Base-by-base conservation (phyloP, 1,284 basidiomycete species). In the Malassezia vespertilionis region DNA sequence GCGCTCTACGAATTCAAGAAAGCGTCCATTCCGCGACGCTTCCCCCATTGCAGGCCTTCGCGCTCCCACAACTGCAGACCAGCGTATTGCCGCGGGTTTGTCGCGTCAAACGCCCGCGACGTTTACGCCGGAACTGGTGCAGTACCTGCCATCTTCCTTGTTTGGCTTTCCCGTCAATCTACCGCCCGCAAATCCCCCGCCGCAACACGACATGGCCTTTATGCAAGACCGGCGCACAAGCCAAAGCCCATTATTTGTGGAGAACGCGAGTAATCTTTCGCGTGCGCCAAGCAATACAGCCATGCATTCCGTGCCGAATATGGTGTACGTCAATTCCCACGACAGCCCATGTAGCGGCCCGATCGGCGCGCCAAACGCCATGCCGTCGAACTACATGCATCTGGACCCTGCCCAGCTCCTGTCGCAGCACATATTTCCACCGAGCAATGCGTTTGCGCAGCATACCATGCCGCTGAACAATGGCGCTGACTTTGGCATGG, bases 41-140 rank as follows among this genome's bases (percentile, higher is more conserved):
- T 63, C 65, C 21, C 63, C 66, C 0, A 62, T 59, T 18, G 46
- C 64, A 17, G 52, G 46, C 5, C 37, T 61, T 11, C 54, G 53
- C 26, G 53, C 61, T 15, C 62, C 63, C 2, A 58, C 49, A 28
- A 64, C 66, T 6, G 54, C 46, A 20, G 66, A 69, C 33, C 63
- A 69, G 45, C 60, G 66, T 1, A 53, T 69, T 20, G 66, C 66
- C 9, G 60, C 63, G 5, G 66, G 66, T 30, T 45, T 69, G n/a
- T 69, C 66, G 20, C 58, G 65, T 21, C 55, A 59, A 39, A 43
- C 62, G 11, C 61, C 65, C 2, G 39, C 58, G 23, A 54, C 61
- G 20, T 58, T 56, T 8, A 33, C 46, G n/a, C 14, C 40, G 3
- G 44, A 56, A 14, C 42, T 61, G 32, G 42, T 56, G 10, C 53